phyloP scores from a whole-genome alignment of 2,329 filamentous ascomycete species.

The Mariannaea sp. region DNA sequence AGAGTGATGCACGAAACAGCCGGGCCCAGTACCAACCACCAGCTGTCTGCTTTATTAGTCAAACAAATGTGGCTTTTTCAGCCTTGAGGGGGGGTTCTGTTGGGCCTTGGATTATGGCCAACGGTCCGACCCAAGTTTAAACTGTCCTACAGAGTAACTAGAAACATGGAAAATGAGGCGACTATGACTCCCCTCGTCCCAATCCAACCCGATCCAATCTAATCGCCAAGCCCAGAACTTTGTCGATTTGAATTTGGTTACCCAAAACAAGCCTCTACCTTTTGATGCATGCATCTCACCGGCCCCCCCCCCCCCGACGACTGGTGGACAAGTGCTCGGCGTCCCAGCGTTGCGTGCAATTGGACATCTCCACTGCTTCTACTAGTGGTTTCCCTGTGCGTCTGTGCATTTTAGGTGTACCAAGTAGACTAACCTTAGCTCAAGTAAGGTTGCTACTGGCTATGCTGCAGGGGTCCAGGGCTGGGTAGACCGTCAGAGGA shows the following conservation, averaged over 20 bases:
- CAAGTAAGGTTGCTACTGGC: too few relatives aligned
- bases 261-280: conserved; percentile 4
- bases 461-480: too few relatives aligned
- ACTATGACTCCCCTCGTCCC: too few relatives aligned
- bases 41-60: background rate
- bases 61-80: conserved; percentile 8
- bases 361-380: too few relatives aligned
- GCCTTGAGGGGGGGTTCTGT: background rate
- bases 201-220: too few relatives aligned
- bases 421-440: too few relatives aligned
- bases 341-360: background rate
- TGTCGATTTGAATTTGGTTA: background rate
- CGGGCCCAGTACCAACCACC: too few relatives aligned
- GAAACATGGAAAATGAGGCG: background rate
- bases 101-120: background rate
- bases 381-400: too few relatives aligned
- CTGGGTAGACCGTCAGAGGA: too few relatives aligned
- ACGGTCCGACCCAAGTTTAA: conserved; percentile 6
- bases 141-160: background rate
- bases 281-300: background rate
- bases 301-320: background rate
- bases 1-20: too few relatives aligned
- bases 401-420: too few relatives aligned
- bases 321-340: background rate
- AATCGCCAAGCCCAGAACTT: too few relatives aligned